A percentile compares a stretch with the other conserved stretches of the same genome.
Conservation (phyloP, 768 basidiomycete genomes). For the Krasilnikovozyma curviuscula region DNA sequence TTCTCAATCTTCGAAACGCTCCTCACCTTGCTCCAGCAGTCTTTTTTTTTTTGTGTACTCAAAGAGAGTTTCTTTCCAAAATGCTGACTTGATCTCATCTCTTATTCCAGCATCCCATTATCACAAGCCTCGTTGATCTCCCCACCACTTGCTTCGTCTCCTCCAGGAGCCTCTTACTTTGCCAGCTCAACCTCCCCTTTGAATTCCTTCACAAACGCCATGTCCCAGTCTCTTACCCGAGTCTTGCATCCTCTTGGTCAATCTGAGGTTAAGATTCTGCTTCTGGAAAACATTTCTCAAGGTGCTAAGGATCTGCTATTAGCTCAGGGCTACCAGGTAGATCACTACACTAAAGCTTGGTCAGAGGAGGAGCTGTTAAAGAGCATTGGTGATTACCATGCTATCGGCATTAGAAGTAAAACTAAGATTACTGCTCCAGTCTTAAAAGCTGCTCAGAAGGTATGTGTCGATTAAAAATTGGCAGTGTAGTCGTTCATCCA, state of each 20-base stretch:
- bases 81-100: neutral
- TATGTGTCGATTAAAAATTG: conserved; percentile 27
- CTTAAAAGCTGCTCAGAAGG: conserved; percentile 70
- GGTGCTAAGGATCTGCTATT: conserved; percentile 67
- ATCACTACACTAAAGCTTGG: conserved; percentile 66
- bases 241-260: conserved; percentile 29
- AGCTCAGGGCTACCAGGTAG: conserved; percentile 73
- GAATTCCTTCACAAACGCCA: neutral
- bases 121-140: neutral
- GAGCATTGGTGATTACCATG: conserved; percentile 61
- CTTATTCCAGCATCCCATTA: neutral
- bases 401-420: conserved; percentile 90
- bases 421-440: conserved; percentile 86
- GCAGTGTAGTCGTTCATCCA: too few species aligned
- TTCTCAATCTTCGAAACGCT: neutral
- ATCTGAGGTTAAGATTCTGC: conserved; percentile 55
- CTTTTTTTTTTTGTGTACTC: neutral
- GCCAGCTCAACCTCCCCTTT: conserved; percentile 3
- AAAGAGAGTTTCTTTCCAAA: neutral
- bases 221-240: conserved; percentile 12
- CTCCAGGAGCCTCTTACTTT: neutral
- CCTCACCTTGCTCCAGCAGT: neutral
- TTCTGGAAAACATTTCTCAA: conserved; percentile 88
- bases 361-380: conserved; percentile 82
- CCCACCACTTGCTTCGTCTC: conserved; percentile 12